A percentile compares a stretch with the other conserved stretches of the same genome.
phyloP scores from a whole-genome alignment of 2,329 filamentous ascomycete species.

The Triangularia setosa region DNA sequence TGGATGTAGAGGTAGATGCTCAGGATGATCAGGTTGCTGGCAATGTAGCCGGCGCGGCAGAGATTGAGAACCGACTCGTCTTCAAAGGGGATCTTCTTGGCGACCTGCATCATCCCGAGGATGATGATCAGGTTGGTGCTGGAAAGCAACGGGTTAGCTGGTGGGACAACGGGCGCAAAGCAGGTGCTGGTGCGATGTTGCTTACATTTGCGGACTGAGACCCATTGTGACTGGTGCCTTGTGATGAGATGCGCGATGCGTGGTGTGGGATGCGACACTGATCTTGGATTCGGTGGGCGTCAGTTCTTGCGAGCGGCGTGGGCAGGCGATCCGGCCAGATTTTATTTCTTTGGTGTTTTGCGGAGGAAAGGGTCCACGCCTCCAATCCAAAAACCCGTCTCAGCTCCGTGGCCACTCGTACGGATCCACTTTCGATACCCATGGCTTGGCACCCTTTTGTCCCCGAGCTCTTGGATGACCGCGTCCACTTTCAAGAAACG shows the following conservation, averaged over 20 bases:
- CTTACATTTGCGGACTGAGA: slow-evolving; percentile 63
- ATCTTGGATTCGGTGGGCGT: background rate
- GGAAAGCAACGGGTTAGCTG: slow-evolving; percentile 26
- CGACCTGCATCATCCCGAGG: slow-evolving; percentile 96
- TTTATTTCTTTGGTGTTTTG: slow-evolving; percentile 1
- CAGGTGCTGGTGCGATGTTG: slow-evolving; percentile 9
- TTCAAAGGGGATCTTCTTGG: slow-evolving; percentile 93
- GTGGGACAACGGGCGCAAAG: background rate
- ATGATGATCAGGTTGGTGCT: slow-evolving; percentile 94
- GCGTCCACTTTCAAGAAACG: too few relatives aligned
- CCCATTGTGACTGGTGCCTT: slow-evolving; percentile 47
- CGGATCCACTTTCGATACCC: background rate
- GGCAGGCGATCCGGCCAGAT: background rate
- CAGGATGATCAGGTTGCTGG: slow-evolving; percentile 76
- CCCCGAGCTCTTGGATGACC: too few relatives aligned
- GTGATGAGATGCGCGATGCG: background rate
- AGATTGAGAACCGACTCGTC: slow-evolving; percentile 62
- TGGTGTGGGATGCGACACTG: background rate
- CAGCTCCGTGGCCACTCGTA: background rate
- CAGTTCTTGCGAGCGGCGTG: background rate
- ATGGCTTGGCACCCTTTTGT: background rate
- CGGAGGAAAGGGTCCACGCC: background rate
- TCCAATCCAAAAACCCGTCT: background rate
- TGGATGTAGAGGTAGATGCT: slow-evolving; percentile 82
- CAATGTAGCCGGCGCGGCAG: slow-evolving; percentile 52